These are phyloP conservation scores for Microdochium trichocladiopsis DNA, from an alignment of 2,329 filamentous ascomycete genomes.

Conservation along the genomic window DNA sequence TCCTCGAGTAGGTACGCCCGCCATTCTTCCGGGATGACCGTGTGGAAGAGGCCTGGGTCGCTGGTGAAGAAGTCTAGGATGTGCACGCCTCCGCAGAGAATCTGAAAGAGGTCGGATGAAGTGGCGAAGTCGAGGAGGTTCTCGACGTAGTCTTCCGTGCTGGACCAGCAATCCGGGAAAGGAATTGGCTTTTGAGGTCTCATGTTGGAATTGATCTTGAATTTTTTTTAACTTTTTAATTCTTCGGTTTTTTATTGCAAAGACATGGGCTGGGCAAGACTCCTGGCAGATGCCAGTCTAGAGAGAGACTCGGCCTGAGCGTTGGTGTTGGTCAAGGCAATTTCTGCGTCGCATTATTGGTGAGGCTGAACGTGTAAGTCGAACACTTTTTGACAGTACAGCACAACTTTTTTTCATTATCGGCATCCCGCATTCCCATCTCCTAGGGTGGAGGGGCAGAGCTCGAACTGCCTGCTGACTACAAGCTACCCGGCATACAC, in stretches of 20 bases:
- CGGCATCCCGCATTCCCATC: too few relatives aligned
- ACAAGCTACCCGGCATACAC: not conserved
- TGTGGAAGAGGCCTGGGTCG: slow-evolving; percentile 74
- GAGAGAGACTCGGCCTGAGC: too few relatives aligned
- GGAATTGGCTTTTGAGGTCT: slow-evolving; percentile 54
- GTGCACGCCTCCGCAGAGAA: slow-evolving; percentile 93
- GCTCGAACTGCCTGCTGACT: not conserved
- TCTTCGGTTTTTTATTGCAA: too few relatives aligned
- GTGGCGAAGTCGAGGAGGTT: slow-evolving; percentile 71
- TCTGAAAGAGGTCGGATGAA: slow-evolving; percentile 70
- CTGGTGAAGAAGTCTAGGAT: slow-evolving; percentile 93
- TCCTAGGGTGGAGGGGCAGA: slow-evolving; percentile 1
- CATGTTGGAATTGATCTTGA: too few relatives aligned
- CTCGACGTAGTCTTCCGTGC: slow-evolving; percentile 70
- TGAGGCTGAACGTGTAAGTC: too few relatives aligned
- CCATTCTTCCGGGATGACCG: slow-evolving; percentile 74
- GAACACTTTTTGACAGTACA: too few relatives aligned
- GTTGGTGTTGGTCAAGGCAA: too few relatives aligned
- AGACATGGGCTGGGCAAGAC: too few relatives aligned
- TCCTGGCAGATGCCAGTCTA: too few relatives aligned
- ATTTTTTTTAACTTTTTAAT: not conserved
- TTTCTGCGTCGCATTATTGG: too few relatives aligned
- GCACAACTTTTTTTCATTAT: too few relatives aligned
- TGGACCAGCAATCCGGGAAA: slow-evolving; percentile 60
- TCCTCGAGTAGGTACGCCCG: slow-evolving; percentile 65